Percentiles rank a stretch among this genome's conserved stretches.
phyloP scores from a whole-genome alignment of 495 filamentous ascomycete species.

The Penicillium argentinense region DNA sequence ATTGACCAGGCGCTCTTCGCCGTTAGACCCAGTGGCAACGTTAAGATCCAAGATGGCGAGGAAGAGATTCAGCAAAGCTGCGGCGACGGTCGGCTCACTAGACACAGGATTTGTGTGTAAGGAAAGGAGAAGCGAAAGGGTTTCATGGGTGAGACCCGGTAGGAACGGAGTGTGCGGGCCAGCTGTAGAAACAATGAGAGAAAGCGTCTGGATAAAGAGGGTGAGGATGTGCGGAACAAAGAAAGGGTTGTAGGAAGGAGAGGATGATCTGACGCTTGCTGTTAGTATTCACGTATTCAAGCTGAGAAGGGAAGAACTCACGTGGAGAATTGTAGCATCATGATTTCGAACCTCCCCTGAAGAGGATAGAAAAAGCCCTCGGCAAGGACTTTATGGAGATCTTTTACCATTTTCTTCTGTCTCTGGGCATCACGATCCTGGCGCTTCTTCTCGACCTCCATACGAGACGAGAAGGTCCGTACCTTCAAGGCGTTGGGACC shows the following conservation, averaged over 20 bases:
- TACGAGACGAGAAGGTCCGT: slow-evolving; percentile 70
- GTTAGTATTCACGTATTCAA: background rate
- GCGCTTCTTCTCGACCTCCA: slow-evolving; percentile 66
- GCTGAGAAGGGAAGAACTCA: slow-evolving; percentile 17
- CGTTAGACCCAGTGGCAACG: slow-evolving; percentile 51
- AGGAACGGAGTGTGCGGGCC: slow-evolving; percentile 48
- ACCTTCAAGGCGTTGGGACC: slow-evolving; percentile 86
- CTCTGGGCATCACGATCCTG: slow-evolving; percentile 44
- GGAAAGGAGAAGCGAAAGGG: slow-evolving; percentile 44
- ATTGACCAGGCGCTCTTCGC: slow-evolving; percentile 66
- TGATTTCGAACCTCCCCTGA: slow-evolving; percentile 46
- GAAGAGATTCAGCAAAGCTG: slow-evolving; percentile 75
- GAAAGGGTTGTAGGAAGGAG: slow-evolving; percentile 40
- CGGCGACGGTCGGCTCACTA: slow-evolving; percentile 62
- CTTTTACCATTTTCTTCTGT: slow-evolving; percentile 63
- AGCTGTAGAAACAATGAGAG: slow-evolving; percentile 49
- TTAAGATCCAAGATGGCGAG: slow-evolving; percentile 86
- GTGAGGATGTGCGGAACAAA: slow-evolving; percentile 46
- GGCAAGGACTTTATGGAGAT: slow-evolving; percentile 71
- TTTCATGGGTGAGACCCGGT: slow-evolving; percentile 44
- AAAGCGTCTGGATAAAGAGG: slow-evolving; percentile 52
- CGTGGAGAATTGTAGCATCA: slow-evolving; percentile 46
- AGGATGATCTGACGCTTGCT: slow-evolving; percentile 28
- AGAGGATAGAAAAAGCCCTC: slow-evolving; percentile 82
- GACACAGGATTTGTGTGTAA: slow-evolving; percentile 43